These are phyloP conservation scores for Citrus maxima DNA, from an alignment of 345 rosid species.

Conservation along the genomic window DNA sequence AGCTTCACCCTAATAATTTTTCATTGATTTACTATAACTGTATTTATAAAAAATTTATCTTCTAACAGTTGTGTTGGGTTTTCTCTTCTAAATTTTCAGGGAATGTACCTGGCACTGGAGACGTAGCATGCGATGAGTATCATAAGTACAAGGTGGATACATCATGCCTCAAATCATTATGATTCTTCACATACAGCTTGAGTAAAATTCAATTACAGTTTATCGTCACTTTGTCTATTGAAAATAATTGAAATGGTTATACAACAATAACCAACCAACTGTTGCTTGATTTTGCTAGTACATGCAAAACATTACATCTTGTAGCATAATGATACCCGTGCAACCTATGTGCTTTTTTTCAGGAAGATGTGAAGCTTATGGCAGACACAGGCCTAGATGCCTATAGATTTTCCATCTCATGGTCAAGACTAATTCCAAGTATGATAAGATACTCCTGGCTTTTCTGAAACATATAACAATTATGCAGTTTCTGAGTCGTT, in stretches of 20 bases:
- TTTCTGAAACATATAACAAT: background rate
- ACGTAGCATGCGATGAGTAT: conserved; percentile 50
- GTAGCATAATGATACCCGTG: background rate
- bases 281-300: background rate
- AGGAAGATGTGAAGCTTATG: conserved; percentile 88
- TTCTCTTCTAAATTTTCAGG: conserved; percentile 27
- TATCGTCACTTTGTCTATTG: background rate
- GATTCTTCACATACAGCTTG: background rate
- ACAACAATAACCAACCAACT: background rate
- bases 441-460: conserved; percentile 7
- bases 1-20: background rate
- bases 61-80: background rate
- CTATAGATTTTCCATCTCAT: conserved; percentile 78
- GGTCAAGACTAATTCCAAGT: conserved; percentile 81
- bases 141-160: conserved; percentile 59
- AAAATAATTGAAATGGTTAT: background rate
- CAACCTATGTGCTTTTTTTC: conserved; percentile 4
- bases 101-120: conserved; percentile 33
- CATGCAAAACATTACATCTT: background rate
- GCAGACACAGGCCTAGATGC: conserved; percentile 59
- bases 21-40: background rate
- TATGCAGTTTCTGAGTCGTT: background rate
- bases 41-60: no score
- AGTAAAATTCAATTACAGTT: background rate
- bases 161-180: background rate